These are phyloP conservation scores for Xylariaceae sp. DNA, from an alignment of 2,329 filamentous ascomycete species.

Conservation along the genomic window DNA sequence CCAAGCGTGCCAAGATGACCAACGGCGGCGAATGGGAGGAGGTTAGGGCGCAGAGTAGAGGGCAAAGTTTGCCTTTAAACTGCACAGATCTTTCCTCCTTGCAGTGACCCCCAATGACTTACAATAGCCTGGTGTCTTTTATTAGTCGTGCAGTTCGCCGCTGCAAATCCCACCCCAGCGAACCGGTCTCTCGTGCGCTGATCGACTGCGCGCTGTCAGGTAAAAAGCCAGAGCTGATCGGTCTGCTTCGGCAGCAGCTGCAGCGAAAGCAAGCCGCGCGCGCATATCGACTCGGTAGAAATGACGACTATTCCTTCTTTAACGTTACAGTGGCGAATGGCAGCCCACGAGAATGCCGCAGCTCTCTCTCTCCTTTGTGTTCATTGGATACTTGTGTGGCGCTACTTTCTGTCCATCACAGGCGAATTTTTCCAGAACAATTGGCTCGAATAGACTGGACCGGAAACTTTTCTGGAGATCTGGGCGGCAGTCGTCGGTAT, in stretches of 20 bases:
- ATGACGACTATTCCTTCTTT: background rate
- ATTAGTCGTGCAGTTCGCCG: background rate
- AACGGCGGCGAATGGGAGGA: background rate
- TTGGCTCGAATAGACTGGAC: background rate
- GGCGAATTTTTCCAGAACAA: background rate
- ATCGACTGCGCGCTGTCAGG: too few relatives aligned
- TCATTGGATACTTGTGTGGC: background rate
- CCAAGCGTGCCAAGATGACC: background rate
- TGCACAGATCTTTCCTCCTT: background rate
- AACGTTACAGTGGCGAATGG: slow-evolving; percentile 2
- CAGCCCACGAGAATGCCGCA: background rate
- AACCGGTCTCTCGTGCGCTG: background rate
- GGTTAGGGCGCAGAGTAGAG: background rate
- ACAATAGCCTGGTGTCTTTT: background rate
- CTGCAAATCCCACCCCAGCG: background rate
- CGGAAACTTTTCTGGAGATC: background rate
- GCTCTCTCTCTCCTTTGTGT: too few relatives aligned
- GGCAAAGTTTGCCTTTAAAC: background rate
- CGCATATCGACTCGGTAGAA: background rate
- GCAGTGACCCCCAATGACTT: background rate
- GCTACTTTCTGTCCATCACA: background rate
- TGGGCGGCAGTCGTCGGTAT: background rate
- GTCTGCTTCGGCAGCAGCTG: background rate
- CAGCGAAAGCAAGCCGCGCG: background rate
- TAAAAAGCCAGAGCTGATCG: background rate